phyloP scores from a whole-genome alignment of 2,329 filamentous ascomycete species.

The Zymoseptoria pseudotritici region DNA sequence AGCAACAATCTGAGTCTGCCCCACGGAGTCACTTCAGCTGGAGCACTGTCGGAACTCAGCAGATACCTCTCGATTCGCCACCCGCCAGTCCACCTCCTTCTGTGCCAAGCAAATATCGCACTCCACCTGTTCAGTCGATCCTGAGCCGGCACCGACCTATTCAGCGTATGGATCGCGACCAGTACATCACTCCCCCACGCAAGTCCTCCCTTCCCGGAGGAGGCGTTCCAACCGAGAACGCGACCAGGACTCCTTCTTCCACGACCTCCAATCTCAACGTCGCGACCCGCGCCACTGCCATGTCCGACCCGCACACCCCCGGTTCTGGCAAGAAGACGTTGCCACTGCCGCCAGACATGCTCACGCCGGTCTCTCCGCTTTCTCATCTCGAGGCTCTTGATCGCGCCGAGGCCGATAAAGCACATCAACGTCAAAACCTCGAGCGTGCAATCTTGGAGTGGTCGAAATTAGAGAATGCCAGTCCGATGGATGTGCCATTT shows the following conservation, averaged over 20 bases:
- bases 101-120: slow-evolving; percentile 26
- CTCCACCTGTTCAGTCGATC: slow-evolving; percentile 25
- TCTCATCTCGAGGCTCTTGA: slow-evolving; percentile 58
- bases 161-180: slow-evolving; percentile 22
- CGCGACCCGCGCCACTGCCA: slow-evolving; percentile 5
- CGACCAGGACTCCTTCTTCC: slow-evolving; percentile 2
- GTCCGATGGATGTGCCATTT: slow-evolving; percentile 59
- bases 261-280: slow-evolving; percentile 10
- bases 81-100: slow-evolving; percentile 36
- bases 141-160: slow-evolving; percentile 27
- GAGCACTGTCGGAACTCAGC: slow-evolving; percentile 31
- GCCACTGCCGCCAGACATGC: slow-evolving; percentile 39
- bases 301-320: slow-evolving; percentile 3
- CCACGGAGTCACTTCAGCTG: slow-evolving; percentile 29
- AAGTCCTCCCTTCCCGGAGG: slow-evolving; percentile 8
- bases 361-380: slow-evolving; percentile 10
- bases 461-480: slow-evolving; percentile 63
- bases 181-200: slow-evolving; percentile 22
- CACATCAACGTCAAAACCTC: slow-evolving; percentile 63
- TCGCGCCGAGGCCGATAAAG: slow-evolving; percentile 57
- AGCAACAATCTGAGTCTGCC: neutral
- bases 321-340: slow-evolving; percentile 22
- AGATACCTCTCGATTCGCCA: slow-evolving; percentile 32
- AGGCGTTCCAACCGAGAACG: neutral
- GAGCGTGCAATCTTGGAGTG: slow-evolving; percentile 66